These are phyloP conservation scores for Microdochium trichocladiopsis DNA, from an alignment of 2,329 filamentous ascomycete species.

Conservation along the genomic window DNA sequence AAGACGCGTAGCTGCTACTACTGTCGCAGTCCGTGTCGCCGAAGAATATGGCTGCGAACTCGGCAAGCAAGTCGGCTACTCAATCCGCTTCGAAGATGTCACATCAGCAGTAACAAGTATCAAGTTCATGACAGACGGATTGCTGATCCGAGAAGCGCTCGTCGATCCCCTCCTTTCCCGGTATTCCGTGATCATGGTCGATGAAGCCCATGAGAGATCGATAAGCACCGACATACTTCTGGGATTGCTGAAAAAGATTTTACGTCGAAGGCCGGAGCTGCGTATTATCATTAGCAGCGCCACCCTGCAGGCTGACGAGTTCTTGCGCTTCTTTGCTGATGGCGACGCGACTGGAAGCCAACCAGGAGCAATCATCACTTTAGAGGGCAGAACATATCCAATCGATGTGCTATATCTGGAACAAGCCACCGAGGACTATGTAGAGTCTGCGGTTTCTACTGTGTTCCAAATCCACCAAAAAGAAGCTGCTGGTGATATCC, in stretches of 20 bases:
- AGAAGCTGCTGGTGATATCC: conserved; percentile 76
- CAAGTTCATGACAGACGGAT: conserved; percentile 91
- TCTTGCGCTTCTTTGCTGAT: conserved; percentile 67
- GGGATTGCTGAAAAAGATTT: conserved; percentile 85
- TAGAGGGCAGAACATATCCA: conserved; percentile 83
- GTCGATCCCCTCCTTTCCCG: conserved; percentile 85
- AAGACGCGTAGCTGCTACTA: conserved; percentile 82
- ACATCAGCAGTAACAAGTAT: conserved; percentile 80
- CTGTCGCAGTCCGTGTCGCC: conserved; percentile 80
- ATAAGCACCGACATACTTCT: conserved; percentile 88
- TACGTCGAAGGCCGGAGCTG: conserved; percentile 70
- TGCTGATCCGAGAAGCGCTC: conserved; percentile 84
- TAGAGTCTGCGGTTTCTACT: conserved; percentile 74
- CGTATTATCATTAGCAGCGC: conserved; percentile 90
- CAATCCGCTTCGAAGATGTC: conserved; percentile 85
- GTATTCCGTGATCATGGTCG: conserved; percentile 96
- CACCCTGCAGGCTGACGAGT: conserved; percentile 83
- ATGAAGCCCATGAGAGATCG: conserved; percentile 92
- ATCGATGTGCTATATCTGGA: conserved; percentile 82
- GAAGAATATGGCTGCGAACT: conserved; percentile 82
- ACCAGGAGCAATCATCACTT: conserved; percentile 61
- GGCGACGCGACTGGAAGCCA: conserved; percentile 1
- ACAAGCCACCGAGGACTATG: conserved; percentile 74
- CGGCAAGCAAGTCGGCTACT: conserved; percentile 89
- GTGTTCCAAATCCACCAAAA: conserved; percentile 81